These are phyloP conservation scores for Colletotrichum eleusines DNA, from an alignment of 2,329 filamentous ascomycete species.

Conservation along the genomic window DNA sequence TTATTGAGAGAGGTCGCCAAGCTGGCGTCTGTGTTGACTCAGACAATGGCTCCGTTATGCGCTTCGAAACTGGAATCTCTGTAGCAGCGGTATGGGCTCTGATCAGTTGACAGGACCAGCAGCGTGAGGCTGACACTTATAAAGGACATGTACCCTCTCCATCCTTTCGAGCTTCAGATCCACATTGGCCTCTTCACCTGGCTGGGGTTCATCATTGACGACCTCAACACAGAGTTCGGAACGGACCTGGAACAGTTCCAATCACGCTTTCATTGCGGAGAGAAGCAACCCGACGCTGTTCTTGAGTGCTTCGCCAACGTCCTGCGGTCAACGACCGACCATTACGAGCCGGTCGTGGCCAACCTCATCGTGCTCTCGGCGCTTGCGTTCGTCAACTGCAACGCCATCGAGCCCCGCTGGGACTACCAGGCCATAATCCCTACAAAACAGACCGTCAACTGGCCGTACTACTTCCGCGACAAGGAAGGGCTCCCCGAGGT, in stretches of 20 bases:
- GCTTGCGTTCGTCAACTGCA: slow-evolving; percentile 48
- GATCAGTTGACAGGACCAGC: no score
- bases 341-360: slow-evolving; percentile 46
- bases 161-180: slow-evolving; percentile 46
- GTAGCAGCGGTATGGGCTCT: no score
- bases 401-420: slow-evolving; percentile 44
- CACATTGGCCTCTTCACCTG: slow-evolving; percentile 50
- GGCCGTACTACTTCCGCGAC: slow-evolving; percentile 47
- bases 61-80: no score
- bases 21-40: no score
- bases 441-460: slow-evolving; percentile 43
- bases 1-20: no score
- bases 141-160: slow-evolving; percentile 43
- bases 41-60: no score
- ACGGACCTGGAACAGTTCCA: slow-evolving; percentile 45
- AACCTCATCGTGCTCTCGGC: slow-evolving; percentile 47
- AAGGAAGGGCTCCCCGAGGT: slow-evolving; percentile 47
- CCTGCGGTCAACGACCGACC: slow-evolving; percentile 43
- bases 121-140: no score
- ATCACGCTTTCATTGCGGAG: slow-evolving; percentile 43
- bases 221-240: slow-evolving; percentile 43
- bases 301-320: slow-evolving; percentile 45
- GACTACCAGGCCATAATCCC: slow-evolving; percentile 43
- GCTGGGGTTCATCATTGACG: slow-evolving; percentile 48
- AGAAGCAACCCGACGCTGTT: slow-evolving; percentile 42